Conservation (phyloP, 2,329 filamentous ascomycete species). For the Alternaria rosae region DNA sequence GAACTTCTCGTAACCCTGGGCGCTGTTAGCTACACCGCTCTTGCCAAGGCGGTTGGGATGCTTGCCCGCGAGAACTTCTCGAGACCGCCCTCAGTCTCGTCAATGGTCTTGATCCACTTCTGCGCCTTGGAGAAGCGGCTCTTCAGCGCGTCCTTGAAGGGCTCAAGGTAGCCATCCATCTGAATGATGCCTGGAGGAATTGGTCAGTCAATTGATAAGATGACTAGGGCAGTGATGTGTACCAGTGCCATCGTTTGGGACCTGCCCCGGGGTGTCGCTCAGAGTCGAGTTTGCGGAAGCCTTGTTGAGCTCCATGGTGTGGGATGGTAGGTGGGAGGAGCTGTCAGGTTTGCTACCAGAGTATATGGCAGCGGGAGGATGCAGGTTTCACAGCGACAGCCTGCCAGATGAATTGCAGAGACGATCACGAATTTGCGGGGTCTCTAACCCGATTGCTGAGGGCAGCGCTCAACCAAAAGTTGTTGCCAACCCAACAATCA, state of each 20-base stretch:
- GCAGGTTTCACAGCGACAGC: constrained; percentile 13
- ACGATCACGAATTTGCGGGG: constrained; percentile 41
- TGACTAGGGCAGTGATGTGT: constrained; percentile 16
- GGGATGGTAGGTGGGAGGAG: constrained; percentile 18
- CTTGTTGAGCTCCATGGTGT: constrained; percentile 53
- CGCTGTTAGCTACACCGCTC: constrained; percentile 24
- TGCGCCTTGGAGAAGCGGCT: constrained; percentile 80
- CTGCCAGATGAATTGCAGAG: constrained; percentile 5
- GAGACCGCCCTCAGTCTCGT: constrained; percentile 84
- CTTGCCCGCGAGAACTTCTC: constrained; percentile 87
- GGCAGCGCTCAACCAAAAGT: constrained; percentile 43
- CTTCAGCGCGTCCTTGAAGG: constrained; percentile 80
- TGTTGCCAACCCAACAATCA: constrained; percentile 30
- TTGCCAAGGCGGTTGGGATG: neutral
- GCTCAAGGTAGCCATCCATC: constrained; percentile 88
- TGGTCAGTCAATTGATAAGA: constrained; percentile 28
- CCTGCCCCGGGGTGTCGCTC: constrained; percentile 56
- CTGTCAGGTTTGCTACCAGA: constrained; percentile 15
- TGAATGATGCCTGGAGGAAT: constrained; percentile 74
- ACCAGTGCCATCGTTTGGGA: constrained; percentile 78
- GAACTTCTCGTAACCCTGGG: constrained; percentile 82
- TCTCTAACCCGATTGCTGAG: constrained; percentile 36
- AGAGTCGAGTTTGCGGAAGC: constrained; percentile 55
- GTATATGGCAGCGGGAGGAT: constrained; percentile 6
- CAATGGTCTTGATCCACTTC: constrained; percentile 84